Conservation (phyloP, 306 rosid genomes). For the Astragalus glycyphyllos region DNA sequence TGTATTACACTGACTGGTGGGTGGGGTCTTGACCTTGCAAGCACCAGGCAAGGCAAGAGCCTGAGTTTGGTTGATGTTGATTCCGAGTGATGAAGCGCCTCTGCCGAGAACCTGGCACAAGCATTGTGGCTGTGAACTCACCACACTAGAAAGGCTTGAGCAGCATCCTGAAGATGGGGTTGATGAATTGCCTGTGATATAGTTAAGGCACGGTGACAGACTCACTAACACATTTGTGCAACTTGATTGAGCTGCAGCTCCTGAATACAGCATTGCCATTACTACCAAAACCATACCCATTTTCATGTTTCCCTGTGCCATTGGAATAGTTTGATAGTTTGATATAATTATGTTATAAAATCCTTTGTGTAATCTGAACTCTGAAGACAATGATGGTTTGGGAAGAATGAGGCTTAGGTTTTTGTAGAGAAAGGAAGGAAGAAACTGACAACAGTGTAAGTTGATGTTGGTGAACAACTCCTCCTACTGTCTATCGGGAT, state of each 20-base stretch:
- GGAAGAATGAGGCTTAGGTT: constrained; percentile 28
- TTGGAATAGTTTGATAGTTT: constrained; percentile 23
- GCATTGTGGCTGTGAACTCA: constrained; percentile 72
- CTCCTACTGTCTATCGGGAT: constrained; percentile 52
- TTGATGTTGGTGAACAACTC: constrained; percentile 68
- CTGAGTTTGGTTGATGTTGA: constrained; percentile 77
- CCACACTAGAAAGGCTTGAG: constrained; percentile 74
- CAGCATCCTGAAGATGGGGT: constrained; percentile 83
- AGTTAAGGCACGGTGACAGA: constrained; percentile 86
- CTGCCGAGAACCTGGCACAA: constrained; percentile 79
- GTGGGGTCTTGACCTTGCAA: constrained; percentile 87
- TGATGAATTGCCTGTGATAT: constrained; percentile 80
- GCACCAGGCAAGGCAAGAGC: constrained; percentile 81
- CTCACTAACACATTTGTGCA: constrained; percentile 72
- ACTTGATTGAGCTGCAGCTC: constrained; percentile 66
- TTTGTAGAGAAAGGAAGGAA: constrained; percentile 55
- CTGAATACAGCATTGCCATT: constrained; percentile 52
- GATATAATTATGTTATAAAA: constrained; percentile 25
- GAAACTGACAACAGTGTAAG: constrained; percentile 55
- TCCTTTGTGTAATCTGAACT: constrained; percentile 4
- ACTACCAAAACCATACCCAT: constrained; percentile 52
- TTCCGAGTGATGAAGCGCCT: constrained; percentile 72
- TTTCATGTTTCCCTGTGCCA: constrained; percentile 56
- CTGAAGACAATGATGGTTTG: constrained; percentile 37
- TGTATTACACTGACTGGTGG: constrained; percentile 66